These are phyloP conservation scores for Juglanconis juglandina DNA, from an alignment of 2,329 filamentous ascomycete genomes.

Conservation along the genomic window DNA sequence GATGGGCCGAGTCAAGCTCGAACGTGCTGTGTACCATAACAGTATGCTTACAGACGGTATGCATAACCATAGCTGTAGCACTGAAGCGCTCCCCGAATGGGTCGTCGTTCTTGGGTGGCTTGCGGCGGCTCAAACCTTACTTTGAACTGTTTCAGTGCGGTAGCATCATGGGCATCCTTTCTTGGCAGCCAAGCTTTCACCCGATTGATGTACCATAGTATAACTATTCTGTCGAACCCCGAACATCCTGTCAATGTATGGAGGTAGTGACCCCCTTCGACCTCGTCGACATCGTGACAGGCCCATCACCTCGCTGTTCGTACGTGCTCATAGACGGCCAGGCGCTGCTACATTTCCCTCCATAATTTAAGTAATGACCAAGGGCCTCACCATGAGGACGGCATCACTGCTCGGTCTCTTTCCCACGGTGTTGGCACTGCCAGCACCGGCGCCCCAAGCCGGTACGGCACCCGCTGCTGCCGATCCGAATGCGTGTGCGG, in stretches of 20 bases:
- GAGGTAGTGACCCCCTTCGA: background rate
- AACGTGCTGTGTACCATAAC: no score
- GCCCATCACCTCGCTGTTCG: background rate
- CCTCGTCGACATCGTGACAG: conserved; percentile 7
- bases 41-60: no score
- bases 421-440: conserved; percentile 2
- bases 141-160: conserved; percentile 11
- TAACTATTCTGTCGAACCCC: background rate
- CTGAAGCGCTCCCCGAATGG: background rate
- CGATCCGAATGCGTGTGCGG: conserved; percentile 6
- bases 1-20: background rate
- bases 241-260: background rate
- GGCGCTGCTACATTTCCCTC: conserved; percentile 10
- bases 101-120: background rate
- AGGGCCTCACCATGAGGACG: conserved; percentile 5
- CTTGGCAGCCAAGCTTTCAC: conserved; percentile 7
- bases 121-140: background rate
- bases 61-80: background rate
- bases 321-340: conserved; percentile 10
- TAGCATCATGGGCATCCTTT: conserved; percentile 12
- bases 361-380: background rate
- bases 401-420: conserved; percentile 9
- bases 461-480: background rate
- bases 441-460: conserved; percentile 7
- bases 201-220: background rate